These are phyloP conservation scores for Choanephora cucurbitarum DNA, from an alignment of 371 early-diverging fungal genomes.

Conservation along the genomic window DNA sequence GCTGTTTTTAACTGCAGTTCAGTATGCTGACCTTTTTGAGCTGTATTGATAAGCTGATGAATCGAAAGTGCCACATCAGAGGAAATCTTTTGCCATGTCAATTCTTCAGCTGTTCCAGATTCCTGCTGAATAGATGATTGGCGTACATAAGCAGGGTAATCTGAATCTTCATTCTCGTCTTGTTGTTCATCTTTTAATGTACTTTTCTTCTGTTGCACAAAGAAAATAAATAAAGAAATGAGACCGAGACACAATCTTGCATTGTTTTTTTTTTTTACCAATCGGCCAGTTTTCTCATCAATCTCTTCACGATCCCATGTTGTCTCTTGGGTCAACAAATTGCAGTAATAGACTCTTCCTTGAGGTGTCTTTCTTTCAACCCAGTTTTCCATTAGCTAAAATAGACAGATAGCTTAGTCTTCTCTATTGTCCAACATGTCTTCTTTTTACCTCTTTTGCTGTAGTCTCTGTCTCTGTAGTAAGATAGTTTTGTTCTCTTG, in stretches of 20 bases:
- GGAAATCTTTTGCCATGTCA: conserved; percentile 38
- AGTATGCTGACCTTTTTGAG: conserved; percentile 44
- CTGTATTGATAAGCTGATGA: conserved; percentile 61
- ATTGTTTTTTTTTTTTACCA: conserved; percentile 30
- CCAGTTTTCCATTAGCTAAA: conserved; percentile 53
- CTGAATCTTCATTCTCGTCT: conserved; percentile 5
- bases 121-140: neutral
- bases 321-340: conserved; percentile 79
- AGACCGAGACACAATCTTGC: too few relatives aligned
- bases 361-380: conserved; percentile 58
- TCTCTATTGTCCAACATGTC: neutral
- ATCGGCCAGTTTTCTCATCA: conserved; percentile 37
- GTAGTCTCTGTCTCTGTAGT: neutral
- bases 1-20: conserved; percentile 22
- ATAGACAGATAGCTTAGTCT: neutral
- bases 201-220: neutral
- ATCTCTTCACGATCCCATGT: conserved; percentile 64
- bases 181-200: conserved; percentile 7
- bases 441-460: neutral
- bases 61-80: conserved; percentile 66
- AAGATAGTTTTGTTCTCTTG: neutral
- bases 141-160: neutral
- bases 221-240: too few relatives aligned
- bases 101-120: conserved; percentile 3
- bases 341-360: conserved; percentile 76